These are phyloP conservation scores for Cordyceps javanica DNA, from an alignment of 2,329 filamentous ascomycete genomes.

Conservation along the genomic window DNA sequence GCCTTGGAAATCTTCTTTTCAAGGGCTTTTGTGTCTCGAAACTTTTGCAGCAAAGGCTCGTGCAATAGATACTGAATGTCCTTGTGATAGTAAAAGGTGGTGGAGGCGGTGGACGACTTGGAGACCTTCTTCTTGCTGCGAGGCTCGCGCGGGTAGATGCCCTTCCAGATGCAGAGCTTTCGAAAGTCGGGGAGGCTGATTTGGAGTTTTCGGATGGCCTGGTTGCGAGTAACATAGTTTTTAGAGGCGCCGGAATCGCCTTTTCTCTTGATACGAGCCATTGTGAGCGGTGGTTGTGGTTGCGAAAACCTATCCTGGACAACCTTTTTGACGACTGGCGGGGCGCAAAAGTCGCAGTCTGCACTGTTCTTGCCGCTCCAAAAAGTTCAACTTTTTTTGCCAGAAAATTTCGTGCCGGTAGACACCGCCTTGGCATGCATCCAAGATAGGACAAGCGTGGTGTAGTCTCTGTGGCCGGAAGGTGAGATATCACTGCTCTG, in stretches of 20 bases:
- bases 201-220: constrained; percentile 96
- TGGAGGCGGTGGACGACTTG: constrained; percentile 82
- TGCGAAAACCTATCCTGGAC: constrained; percentile 10
- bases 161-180: constrained; percentile 98
- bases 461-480: background rate
- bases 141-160: constrained; percentile 96
- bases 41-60: constrained; percentile 88
- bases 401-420: constrained; percentile 9
- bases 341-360: constrained; percentile 22
- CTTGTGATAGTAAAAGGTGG: constrained; percentile 87
- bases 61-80: constrained; percentile 98
- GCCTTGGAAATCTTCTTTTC: constrained; percentile 97
- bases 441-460: constrained; percentile 4
- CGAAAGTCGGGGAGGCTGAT: constrained; percentile 96
- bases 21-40: constrained; percentile 93
- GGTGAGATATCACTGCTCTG: background rate
- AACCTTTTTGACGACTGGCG: constrained; percentile 21
- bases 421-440: background rate
- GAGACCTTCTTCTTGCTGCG: constrained; percentile 95
- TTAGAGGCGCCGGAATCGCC: constrained; percentile 88
- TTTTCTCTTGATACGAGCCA: constrained; percentile 87
- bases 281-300: constrained; percentile 21
- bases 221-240: constrained; percentile 96
- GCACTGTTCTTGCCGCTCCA: constrained; percentile 13
- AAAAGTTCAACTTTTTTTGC: constrained; percentile 17